Base-by-base conservation (phyloP, 495 filamentous ascomycete species). In the Lasiosphaeria hispida region DNA sequence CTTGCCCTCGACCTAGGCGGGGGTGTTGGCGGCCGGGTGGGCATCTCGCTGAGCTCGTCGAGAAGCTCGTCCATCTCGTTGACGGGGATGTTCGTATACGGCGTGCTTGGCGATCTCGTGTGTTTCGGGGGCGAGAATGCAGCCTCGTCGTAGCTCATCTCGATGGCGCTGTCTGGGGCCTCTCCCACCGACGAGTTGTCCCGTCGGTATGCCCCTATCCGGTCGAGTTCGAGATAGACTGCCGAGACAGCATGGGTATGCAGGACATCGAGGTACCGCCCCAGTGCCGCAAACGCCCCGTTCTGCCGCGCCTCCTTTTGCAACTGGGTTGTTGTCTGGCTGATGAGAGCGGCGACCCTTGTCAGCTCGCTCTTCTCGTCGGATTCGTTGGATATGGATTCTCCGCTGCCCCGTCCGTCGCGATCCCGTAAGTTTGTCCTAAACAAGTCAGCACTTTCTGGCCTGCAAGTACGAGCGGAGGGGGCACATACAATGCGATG, bases 141-240 rank as follows among this genome's bases (percentile, higher is more conserved):
- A 9, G 50, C 56, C 17, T 69, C 61, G 38, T 73, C 72, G 48
- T 58, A 59, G 39, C 57, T 67, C 19, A 76, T 52, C 37, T 75
- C 76, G 36, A 78, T 75, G 17, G 73, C 76, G 59, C 70, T 75
- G 47, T 78, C 76, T 4, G 76, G 73, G 10, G 67, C 64, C 19
- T 74, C 67, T n/a, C 66, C 71, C 17, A 69, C 71, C 17, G 68
- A 72, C 13, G 54, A 69, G 63, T 40, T 61, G 58, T 54, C 37
- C 30, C n/a, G 8, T n/a, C 38, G 53, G 35, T 19, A 59, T 10
- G 48, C 56, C 7, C 40, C n/a, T 11, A 50, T n/a, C 23, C 58
- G 58, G 23, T 63, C 48, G 36, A 59, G 44, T 36, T 59, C 63
- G 33, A 56, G 40, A 39, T 65, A 60, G 1, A 56, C n/a, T 8